These are phyloP conservation scores for Euphrasia confusa DNA, from an alignment of 257 asterid species.

Conservation along the genomic window DNA sequence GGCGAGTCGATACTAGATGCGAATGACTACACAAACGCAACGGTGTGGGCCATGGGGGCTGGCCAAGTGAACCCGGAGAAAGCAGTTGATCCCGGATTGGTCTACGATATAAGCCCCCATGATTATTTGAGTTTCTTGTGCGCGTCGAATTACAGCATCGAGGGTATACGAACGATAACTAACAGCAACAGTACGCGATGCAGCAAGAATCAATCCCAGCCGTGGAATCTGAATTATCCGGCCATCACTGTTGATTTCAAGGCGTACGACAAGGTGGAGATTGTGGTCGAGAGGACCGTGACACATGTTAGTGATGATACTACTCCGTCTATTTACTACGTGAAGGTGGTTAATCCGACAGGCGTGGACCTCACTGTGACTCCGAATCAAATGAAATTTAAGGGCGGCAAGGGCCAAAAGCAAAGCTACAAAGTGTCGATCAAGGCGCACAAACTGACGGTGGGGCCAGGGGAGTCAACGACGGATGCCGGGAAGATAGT, in stretches of 20 bases:
- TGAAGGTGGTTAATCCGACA: slow-evolving; percentile 35
- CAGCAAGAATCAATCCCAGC: slow-evolving; percentile 26
- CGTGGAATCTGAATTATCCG: slow-evolving; percentile 78
- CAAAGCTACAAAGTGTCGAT: slow-evolving; percentile 41
- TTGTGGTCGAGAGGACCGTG: slow-evolving; percentile 40
- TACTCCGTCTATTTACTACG: slow-evolving; percentile 31
- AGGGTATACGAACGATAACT: slow-evolving; percentile 36
- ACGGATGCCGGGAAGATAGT: slow-evolving; percentile 52
- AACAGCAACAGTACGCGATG: slow-evolving; percentile 33
- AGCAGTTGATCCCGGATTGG: slow-evolving; percentile 76
- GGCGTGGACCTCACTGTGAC: slow-evolving; percentile 37
- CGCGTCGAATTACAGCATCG: slow-evolving; percentile 41
- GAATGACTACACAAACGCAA: slow-evolving; percentile 38
- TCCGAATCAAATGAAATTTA: slow-evolving; percentile 48
- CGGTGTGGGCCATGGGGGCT: slow-evolving; percentile 61
- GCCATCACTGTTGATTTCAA: slow-evolving; percentile 51
- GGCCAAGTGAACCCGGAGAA: slow-evolving; percentile 75
- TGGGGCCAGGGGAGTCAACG: no score
- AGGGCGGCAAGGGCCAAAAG: slow-evolving; percentile 41
- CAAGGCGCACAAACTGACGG: slow-evolving; percentile 36
- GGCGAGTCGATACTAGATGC: slow-evolving; percentile 58
- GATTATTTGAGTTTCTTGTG: slow-evolving; percentile 68
- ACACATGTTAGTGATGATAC: slow-evolving; percentile 51
- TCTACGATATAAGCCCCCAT: slow-evolving; percentile 42
- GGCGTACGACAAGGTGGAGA: slow-evolving; percentile 20